Evolutionary conservation across 2,329 filamentous ascomycete genomes (phyloP), one percentile per base, ranked within the genome.

Genomic region (Annulohypoxylon truncatum): DNA sequence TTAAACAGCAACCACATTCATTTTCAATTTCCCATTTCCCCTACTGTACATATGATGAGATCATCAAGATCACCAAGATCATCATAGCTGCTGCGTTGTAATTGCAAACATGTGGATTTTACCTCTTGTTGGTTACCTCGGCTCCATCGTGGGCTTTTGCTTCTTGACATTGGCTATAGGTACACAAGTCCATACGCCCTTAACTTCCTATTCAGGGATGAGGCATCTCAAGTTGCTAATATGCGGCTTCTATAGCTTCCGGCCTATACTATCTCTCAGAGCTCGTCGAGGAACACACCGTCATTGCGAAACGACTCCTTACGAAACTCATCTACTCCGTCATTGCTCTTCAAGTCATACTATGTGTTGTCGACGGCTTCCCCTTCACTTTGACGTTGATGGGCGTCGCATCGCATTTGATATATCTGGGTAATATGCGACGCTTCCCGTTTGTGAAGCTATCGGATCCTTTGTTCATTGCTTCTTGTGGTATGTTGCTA

Each of bases 191-290:
- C 8, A 7, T 4, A 42, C 15, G 15, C 29, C 33, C 15, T 50
- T 52, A 18, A 15, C 33, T 24, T 50, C 52, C 22, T 38, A 24
- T 50, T 31, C 15, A 12, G 55, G 28, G 38, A 33, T 31, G 12
- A 47, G 40, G 6, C 5, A 38, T 18, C 35, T 31, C 35, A 20
- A 26, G 12, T 66, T 57, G 48, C 68, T 75, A 58, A 76, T 62
- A 56, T 13, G 26, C 61, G 33, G 40, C 38, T 59, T 46, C 47
- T 66, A 50, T 75, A 93, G 96, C 96, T 38, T 97, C 94, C n/a
- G 96, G 96, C 35, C 89, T 99, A 24, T 99, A 99, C 83, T 99
- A 99, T 79, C 90, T 99, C 57, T 97, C 95, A 22, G 96, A 99
- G 79, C 89, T 98, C 12, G 96, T 99, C 66, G 96, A 99, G 81